Evolutionary conservation across 306 rosid species (phyloP).

Genomic region (Cucumis sativus): Cucumber_9930_V3 NC_026661.2:8929001-8929500

Average conservation of each 20-base stretch:
- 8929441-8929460: conserved; percentile 23
- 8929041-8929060: too few species aligned
- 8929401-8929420: neutral
- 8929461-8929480: conserved; percentile 45
- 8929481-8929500: conserved; percentile 36
- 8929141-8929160: conserved; percentile 82
- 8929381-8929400: conserved; percentile 25
- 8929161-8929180: conserved; percentile 83
- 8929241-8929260: conserved; percentile 50
- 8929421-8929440: neutral
- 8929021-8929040: too few species aligned
- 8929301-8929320: conserved; percentile 48
- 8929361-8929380: conserved; percentile 90
- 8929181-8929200: conserved; percentile 51
- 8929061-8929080: neutral
- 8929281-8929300: conserved; percentile 62
- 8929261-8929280: conserved; percentile 77
- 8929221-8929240: conserved; percentile 39
- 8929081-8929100: neutral
- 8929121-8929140: conserved; percentile 51
- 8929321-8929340: conserved; percentile 76
- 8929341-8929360: conserved; percentile 88
- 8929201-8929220: conserved; percentile 29
- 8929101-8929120: conserved; percentile 12
- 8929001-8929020: too few species aligned